Evolutionary conservation across 2,329 filamentous ascomycete species (phyloP).

Genomic region (Beauveria sp.): DNA sequence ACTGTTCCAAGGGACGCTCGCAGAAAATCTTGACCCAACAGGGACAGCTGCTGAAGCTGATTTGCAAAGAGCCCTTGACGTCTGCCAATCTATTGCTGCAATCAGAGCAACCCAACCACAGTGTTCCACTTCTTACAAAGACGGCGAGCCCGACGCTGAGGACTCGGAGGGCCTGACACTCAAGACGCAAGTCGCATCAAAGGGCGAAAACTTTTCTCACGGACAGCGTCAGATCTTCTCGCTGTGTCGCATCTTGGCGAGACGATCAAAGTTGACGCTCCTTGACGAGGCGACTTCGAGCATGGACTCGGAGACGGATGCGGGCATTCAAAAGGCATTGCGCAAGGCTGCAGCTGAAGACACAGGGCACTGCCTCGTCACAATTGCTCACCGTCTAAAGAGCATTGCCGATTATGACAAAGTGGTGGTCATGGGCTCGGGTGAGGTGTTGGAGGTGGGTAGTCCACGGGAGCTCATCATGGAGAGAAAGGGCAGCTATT

Average conservation of each 20-base stretch:
- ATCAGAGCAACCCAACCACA: constrained; percentile 33
- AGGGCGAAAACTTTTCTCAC: constrained; percentile 49
- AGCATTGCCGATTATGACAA: constrained; percentile 54
- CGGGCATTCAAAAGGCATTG: constrained; percentile 46
- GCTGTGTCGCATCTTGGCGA: constrained; percentile 48
- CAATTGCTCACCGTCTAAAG: constrained; percentile 49
- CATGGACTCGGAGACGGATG: constrained; percentile 51
- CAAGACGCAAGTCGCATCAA: constrained; percentile 40
- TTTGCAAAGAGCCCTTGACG: constrained; percentile 51
- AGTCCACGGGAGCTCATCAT: constrained; percentile 43
- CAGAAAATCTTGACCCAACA: constrained; percentile 57
- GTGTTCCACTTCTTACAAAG: constrained; percentile 13
- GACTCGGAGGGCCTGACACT: constrained; percentile 26
- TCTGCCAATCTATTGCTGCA: constrained; percentile 52
- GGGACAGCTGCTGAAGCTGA: constrained; percentile 43
- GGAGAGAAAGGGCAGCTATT: constrained; percentile 37
- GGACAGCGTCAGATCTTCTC: constrained; percentile 52
- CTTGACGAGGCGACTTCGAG: constrained; percentile 53
- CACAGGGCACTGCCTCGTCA: constrained; percentile 44
- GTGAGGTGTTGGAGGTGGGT: constrained; percentile 46
- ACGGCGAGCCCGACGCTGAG: constrained; percentile 12
- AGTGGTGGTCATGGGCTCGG: constrained; percentile 49
- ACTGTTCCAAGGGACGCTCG: constrained; percentile 46
- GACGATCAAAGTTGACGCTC: constrained; percentile 46
- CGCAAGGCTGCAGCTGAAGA: constrained; percentile 34